Evolutionary conservation across 202 grass and related monocot genomes (phyloP), one percentile per base, ranked within the genome.

Genomic region (Panicum hallii): DNA sequence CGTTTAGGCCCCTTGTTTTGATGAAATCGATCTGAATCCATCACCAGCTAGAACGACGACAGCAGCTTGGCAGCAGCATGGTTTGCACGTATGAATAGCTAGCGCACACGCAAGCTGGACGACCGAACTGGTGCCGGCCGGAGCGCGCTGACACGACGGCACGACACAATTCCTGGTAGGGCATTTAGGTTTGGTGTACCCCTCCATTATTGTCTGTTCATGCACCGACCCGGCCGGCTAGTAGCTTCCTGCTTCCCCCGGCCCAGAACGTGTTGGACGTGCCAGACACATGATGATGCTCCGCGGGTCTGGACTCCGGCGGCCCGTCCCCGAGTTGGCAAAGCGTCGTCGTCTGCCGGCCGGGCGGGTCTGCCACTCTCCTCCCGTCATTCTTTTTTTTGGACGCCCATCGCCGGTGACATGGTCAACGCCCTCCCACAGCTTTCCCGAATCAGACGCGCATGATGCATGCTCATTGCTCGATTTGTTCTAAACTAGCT

Each of bases 191-290:
- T 19, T 11, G 36, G 63, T 41, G 53, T 9, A 15, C 14, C 3
- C 12, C n/a, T 70, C 12, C 69, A 72, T 72, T 50, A 50, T 72
- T 72, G 41, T 50, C 26, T 32, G 69, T 71, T 71, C 70, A 19
- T 17, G 26, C 3, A 72, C 69, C 69, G 0, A 69, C 67, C 69
- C 69, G 66, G 43, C 41, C 19, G 19, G 32, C 32, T 32, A 32
- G 32, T 8, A 22, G 45, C 69, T 9, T 5, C 5, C 19, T 16
- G 44, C 44, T 32, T 40, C 63, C 34, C 13, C 4, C 4, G 7
- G 47, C 3, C 47, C 23, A 50, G 52, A 53, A 52, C 70, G 70
- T 53, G 70, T 73, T 73, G 70, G 28, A 73, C 70, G 46, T 73
- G 70, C 70, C 15, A 34, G 8, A 34, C 46, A 19, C 70, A 49